Evolutionary conservation across 2,329 filamentous ascomycete genomes (phyloP).

Genomic region (Fusarium verticillioides): DNA sequence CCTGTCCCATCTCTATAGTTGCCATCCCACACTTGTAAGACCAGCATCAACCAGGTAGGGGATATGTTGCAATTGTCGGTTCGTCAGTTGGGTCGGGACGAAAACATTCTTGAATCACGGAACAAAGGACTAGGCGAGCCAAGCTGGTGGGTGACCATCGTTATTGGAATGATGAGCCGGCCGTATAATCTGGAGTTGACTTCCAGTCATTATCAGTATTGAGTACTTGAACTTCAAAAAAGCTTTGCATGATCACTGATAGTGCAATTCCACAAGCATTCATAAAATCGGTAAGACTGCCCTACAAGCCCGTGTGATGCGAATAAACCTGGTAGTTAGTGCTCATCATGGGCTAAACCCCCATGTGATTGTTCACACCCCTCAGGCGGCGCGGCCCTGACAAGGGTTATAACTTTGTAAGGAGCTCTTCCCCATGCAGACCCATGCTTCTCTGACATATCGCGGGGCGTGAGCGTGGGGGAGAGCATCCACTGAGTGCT

Average conservation of each 20-base stretch:
- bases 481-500: slow-evolving; percentile 17
- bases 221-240: background rate
- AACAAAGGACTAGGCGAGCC: background rate
- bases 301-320: background rate
- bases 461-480: slow-evolving; percentile 34
- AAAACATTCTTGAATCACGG: slow-evolving; percentile 1
- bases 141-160: background rate
- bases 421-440: slow-evolving; percentile 30
- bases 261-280: background rate
- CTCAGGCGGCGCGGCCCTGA: slow-evolving; percentile 10
- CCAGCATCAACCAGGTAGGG: background rate
- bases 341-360: slow-evolving; percentile 6
- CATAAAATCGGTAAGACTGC: background rate
- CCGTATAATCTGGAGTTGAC: background rate
- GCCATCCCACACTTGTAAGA: slow-evolving; percentile 4
- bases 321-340: slow-evolving; percentile 23
- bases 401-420: slow-evolving; percentile 17
- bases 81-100: slow-evolving; percentile 14
- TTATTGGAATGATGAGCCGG: background rate
- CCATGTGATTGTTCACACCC: slow-evolving; percentile 27
- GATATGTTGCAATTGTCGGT: slow-evolving; percentile 3
- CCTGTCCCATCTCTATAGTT: slow-evolving; percentile 1
- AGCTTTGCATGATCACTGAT: slow-evolving; percentile 7
- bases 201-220: background rate
- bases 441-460: slow-evolving; percentile 35